Evolutionary conservation across 164 flowering plant genomes (phyloP).

Genomic region (Santalum album): DNA sequence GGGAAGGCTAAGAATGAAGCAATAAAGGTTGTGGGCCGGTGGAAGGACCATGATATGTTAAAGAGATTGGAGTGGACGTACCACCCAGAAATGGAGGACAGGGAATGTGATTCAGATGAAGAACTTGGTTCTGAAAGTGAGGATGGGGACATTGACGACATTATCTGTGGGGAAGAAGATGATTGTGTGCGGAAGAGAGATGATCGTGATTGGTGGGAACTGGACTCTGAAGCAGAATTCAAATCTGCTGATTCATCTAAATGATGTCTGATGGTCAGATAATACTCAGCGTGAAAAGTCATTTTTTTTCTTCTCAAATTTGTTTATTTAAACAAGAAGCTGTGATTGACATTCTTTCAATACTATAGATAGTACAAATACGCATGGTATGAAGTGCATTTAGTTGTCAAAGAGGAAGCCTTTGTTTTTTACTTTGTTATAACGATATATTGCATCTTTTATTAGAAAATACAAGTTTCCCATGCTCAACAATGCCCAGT

Average conservation of each 20-base stretch:
- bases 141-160: conserved; percentile 21
- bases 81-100: conserved; percentile 32
- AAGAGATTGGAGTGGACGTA: conserved; percentile 81
- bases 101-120: conserved; percentile 11
- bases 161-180: conserved; percentile 16
- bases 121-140: conserved; percentile 19
- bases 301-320: no score
- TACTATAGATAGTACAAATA: no score
- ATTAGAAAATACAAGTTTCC: no score
- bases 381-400: no score
- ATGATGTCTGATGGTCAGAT: not conserved
- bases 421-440: no score
- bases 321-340: no score
- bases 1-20: conserved; percentile 85
- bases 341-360: no score
- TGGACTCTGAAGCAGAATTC: conserved; percentile 31
- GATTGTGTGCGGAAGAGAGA: conserved; percentile 15
- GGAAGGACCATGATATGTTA: conserved; percentile 77
- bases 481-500: no score
- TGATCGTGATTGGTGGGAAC: conserved; percentile 56
- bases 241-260: not conserved
- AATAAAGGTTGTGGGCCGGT: conserved; percentile 45
- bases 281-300: no score
- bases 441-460: no score
- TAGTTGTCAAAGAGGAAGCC: no score